A percentile compares a stretch with the other conserved stretches of the same genome.
These are phyloP conservation scores for Leucaena leucocephala DNA, from an alignment of 306 rosid species.

Conservation along the genomic window DNA sequence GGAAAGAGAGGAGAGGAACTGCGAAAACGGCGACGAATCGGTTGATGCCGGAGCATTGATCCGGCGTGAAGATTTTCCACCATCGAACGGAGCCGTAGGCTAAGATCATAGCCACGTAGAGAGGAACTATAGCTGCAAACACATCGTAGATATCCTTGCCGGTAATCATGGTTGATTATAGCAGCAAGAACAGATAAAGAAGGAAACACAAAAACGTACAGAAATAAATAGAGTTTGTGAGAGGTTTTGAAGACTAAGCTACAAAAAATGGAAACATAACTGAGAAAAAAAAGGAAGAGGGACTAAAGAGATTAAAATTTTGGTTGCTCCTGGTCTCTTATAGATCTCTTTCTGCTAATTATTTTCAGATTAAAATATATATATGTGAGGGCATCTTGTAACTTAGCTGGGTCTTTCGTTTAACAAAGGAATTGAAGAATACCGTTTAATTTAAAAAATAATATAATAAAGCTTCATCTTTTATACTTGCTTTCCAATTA, in stretches of 20 bases:
- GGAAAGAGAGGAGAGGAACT: slow-evolving; percentile 33
- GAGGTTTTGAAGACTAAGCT: slow-evolving; percentile 28
- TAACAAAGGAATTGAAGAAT: background rate
- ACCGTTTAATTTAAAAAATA: background rate
- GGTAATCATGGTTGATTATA: slow-evolving; percentile 50
- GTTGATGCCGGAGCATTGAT: slow-evolving; percentile 40
- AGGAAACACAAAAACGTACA: background rate
- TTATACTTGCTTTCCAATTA: background rate
- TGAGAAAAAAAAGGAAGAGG: background rate
- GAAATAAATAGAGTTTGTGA: background rate
- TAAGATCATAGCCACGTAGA: slow-evolving; percentile 40
- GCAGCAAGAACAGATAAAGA: background rate
- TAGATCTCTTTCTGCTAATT: slow-evolving; percentile 4
- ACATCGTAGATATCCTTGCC: slow-evolving; percentile 71
- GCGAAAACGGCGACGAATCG: slow-evolving; percentile 39
- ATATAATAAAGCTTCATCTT: background rate
- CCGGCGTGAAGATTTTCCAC: slow-evolving; percentile 52
- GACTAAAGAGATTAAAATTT: slow-evolving; percentile 26
- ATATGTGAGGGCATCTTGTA: background rate
- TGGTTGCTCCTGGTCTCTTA: slow-evolving; percentile 23
- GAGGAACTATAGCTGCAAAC: slow-evolving; percentile 32
- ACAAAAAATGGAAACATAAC: slow-evolving; percentile 35
- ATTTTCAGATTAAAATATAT: background rate
- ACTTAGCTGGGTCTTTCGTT: background rate
- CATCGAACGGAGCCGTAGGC: slow-evolving; percentile 42